Conservation (phyloP, 2,329 filamentous ascomycete species). For the Neodidymelliopsis sp. region DNA sequence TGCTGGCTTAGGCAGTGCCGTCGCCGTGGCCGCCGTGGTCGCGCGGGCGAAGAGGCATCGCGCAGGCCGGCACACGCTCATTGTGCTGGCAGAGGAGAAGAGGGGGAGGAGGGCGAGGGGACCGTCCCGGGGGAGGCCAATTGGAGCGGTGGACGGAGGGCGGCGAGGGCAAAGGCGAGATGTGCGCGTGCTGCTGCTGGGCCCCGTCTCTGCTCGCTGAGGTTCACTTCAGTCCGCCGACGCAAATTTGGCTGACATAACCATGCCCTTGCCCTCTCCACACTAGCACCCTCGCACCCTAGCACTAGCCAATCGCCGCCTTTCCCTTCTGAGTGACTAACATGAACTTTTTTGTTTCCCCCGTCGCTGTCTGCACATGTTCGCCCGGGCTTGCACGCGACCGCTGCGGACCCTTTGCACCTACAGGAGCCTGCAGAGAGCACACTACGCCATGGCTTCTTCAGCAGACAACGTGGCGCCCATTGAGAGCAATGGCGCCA, state of each 20-base stretch:
- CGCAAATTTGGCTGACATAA: slow-evolving; percentile 35
- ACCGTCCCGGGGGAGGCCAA: slow-evolving; percentile 12
- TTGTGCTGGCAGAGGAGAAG: slow-evolving; percentile 40
- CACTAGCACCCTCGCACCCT: too few relatives aligned
- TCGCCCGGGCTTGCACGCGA: slow-evolving; percentile 28
- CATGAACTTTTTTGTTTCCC: slow-evolving; percentile 27
- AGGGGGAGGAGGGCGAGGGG: slow-evolving; percentile 21
- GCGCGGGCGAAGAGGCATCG: slow-evolving; percentile 52
- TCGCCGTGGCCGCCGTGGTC: slow-evolving; percentile 26
- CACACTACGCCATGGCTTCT: slow-evolving; percentile 43
- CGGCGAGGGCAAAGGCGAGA: slow-evolving; percentile 2
- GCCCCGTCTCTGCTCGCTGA: neutral
- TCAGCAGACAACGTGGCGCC: slow-evolving; percentile 40
- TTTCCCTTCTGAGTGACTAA: slow-evolving; percentile 35
- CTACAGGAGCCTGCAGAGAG: too few relatives aligned
- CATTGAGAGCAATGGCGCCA: slow-evolving; percentile 44
- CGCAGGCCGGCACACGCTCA: slow-evolving; percentile 54
- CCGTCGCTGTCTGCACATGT: slow-evolving; percentile 28
- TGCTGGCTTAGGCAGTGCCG: slow-evolving; percentile 39
- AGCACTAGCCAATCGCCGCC: slow-evolving; percentile 37
- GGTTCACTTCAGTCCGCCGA: slow-evolving; percentile 13
- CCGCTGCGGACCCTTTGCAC: slow-evolving; percentile 34
- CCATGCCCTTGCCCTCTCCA: too few relatives aligned
- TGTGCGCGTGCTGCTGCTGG: slow-evolving; percentile 6
- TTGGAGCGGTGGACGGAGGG: slow-evolving; percentile 1